These are phyloP conservation scores for Metschnikowia kofuensis DNA, from an alignment of 805 yeast species.

Conservation along the genomic window DNA sequence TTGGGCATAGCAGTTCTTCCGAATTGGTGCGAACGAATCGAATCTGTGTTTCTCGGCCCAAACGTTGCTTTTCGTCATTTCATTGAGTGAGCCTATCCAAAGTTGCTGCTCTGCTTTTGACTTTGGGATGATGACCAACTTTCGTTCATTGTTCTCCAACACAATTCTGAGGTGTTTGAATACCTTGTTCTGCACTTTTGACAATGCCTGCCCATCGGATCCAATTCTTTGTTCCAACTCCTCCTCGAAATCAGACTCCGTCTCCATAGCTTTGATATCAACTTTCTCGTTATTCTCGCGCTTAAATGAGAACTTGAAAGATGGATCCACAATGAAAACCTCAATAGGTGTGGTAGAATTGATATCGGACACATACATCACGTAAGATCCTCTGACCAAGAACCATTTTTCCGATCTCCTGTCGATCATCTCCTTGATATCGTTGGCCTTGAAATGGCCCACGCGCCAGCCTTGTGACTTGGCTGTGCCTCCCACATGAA, in stretches of 20 bases:
- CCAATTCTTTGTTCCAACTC: slow-evolving; percentile 25
- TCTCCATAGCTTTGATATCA: slow-evolving; percentile 26
- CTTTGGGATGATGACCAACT: slow-evolving; percentile 65
- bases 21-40: slow-evolving; percentile 87
- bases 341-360: slow-evolving; percentile 86
- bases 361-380: slow-evolving; percentile 82
- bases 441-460: slow-evolving; percentile 77
- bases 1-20: slow-evolving; percentile 83
- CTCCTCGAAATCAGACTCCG: slow-evolving; percentile 46
- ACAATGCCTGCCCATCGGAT: slow-evolving; percentile 18
- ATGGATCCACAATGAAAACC: slow-evolving; percentile 82
- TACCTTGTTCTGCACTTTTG: slow-evolving; percentile 40
- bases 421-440: slow-evolving; percentile 79
- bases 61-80: slow-evolving; percentile 62
- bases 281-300: slow-evolving; percentile 30
- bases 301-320: slow-evolving; percentile 57
- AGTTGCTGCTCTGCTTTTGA: slow-evolving; percentile 60
- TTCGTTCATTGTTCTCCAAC: slow-evolving; percentile 74
- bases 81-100: slow-evolving; percentile 74
- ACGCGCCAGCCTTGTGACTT: slow-evolving; percentile 94
- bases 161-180: slow-evolving; percentile 52
- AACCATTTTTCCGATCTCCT: slow-evolving; percentile 95
- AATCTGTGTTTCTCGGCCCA: slow-evolving; percentile 81
- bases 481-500: slow-evolving; percentile 79
- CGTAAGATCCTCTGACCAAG: slow-evolving; percentile 76